phyloP scores from a whole-genome alignment of 768 basidiomycete species.

The Sporobolomyces phaffii region DNA sequence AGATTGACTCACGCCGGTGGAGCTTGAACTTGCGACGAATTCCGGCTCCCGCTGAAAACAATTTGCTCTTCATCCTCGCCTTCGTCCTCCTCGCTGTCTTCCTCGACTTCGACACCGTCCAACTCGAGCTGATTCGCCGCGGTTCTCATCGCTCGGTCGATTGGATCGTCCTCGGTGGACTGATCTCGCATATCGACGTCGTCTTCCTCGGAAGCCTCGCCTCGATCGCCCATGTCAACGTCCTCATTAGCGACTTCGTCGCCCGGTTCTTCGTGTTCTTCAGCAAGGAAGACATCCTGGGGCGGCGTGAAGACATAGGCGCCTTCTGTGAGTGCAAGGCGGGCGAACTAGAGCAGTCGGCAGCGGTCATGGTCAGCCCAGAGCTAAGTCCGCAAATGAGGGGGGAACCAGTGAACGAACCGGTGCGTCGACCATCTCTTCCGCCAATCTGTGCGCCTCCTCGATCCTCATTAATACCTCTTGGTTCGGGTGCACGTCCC shows the following conservation, averaged over 20 bases:
- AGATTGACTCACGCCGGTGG: background rate
- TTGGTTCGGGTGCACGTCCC: conserved; percentile 74
- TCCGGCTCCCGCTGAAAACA: conserved; percentile 50
- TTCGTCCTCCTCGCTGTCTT: conserved; percentile 51
- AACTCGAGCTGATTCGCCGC: conserved; percentile 59
- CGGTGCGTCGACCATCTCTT: conserved; percentile 56
- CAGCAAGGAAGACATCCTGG: conserved; percentile 3
- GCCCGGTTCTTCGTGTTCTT: conserved; percentile 25
- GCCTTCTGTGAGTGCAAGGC: conserved; percentile 21
- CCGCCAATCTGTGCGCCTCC: conserved; percentile 72
- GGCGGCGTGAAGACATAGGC: conserved; percentile 26
- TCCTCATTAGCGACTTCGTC: conserved; percentile 40
- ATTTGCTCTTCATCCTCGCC: conserved; percentile 70
- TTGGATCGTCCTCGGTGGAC: conserved; percentile 74
- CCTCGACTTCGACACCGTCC: conserved; percentile 49
- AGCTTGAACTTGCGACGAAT: background rate
- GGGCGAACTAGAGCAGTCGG: conserved; percentile 1
- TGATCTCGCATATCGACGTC: conserved; percentile 54
- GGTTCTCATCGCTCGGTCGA: conserved; percentile 53
- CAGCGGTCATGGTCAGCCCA: too few species aligned
- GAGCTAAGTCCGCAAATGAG: background rate
- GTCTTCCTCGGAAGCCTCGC: too few species aligned
- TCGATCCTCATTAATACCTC: conserved; percentile 90
- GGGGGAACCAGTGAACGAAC: conserved; percentile 47
- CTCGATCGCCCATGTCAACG: too few species aligned